These are phyloP conservation scores for Fusarium torulosum DNA, from an alignment of 2,329 filamentous ascomycete genomes.

Conservation along the genomic window DNA sequence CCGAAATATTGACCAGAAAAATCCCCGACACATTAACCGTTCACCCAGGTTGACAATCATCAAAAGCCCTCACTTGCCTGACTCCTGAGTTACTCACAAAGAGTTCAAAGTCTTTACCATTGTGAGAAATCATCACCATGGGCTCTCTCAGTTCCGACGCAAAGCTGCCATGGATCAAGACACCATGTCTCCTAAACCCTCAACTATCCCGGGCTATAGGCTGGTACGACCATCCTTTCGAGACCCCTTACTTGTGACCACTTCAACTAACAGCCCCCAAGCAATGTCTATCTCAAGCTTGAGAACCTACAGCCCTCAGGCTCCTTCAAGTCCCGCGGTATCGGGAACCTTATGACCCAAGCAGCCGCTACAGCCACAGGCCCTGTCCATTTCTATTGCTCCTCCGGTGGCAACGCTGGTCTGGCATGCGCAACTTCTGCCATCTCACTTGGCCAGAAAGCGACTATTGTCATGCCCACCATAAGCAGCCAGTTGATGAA, in stretches of 20 bases:
- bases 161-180: slow-evolving; percentile 74
- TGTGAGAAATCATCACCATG: slow-evolving; percentile 51
- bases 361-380: slow-evolving; percentile 51
- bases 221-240: slow-evolving; percentile 65
- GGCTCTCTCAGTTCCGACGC: slow-evolving; percentile 56
- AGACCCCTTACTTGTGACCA: neutral
- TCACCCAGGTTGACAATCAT: too few species aligned
- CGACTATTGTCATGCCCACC: slow-evolving; percentile 80
- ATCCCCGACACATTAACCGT: neutral
- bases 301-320: slow-evolving; percentile 87
- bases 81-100: neutral
- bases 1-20: neutral
- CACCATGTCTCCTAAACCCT: slow-evolving; percentile 76
- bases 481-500: slow-evolving; percentile 77
- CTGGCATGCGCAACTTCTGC: slow-evolving; percentile 84
- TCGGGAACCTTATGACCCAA: slow-evolving; percentile 75
- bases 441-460: slow-evolving; percentile 70
- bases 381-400: slow-evolving; percentile 79
- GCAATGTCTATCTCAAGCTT: slow-evolving; percentile 86
- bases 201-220: slow-evolving; percentile 77
- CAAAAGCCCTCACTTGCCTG: too few species aligned
- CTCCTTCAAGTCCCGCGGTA: slow-evolving; percentile 86
- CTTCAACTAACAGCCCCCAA: slow-evolving; percentile 45
- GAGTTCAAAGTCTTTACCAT: too few species aligned
- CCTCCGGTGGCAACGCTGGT: slow-evolving; percentile 86